These are phyloP conservation scores for Lecanicillium sp. DNA, from an alignment of 2,329 filamentous ascomycete genomes.

Conservation along the genomic window DNA sequence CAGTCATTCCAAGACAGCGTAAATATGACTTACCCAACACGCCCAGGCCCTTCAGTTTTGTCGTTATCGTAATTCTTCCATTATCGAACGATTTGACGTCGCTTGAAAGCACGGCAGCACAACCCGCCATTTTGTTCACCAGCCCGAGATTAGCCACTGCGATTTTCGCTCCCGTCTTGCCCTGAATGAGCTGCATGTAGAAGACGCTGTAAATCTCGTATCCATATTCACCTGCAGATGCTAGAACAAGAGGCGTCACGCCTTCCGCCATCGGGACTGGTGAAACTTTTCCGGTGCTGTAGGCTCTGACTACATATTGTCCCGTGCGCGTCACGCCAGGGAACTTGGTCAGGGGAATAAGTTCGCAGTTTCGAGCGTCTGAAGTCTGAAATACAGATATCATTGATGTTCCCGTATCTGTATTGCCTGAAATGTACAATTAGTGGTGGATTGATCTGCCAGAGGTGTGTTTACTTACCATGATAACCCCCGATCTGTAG, in stretches of 20 bases:
- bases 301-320: conserved; percentile 5
- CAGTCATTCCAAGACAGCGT: too few species aligned
- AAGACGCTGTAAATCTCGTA: conserved; percentile 80
- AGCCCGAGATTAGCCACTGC: conserved; percentile 67
- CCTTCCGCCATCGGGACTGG: background rate
- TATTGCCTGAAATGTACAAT: conserved; percentile 29
- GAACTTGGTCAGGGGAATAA: conserved; percentile 2
- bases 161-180: conserved; percentile 26
- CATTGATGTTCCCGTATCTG: conserved; percentile 59
- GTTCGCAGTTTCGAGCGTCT: background rate
- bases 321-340: background rate
- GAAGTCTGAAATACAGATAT: conserved; percentile 6
- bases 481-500: conserved; percentile 76
- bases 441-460: background rate
- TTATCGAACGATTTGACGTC: conserved; percentile 46
- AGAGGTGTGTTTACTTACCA: conserved; percentile 34
- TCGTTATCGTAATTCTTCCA: conserved; percentile 56
- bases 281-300: conserved; percentile 3
- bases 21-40: conserved; percentile 49
- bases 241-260: background rate
- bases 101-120: conserved; percentile 64
- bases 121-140: conserved; percentile 82
- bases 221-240: conserved; percentile 39
- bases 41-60: conserved; percentile 73
- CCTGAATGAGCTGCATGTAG: conserved; percentile 52